These are phyloP conservation scores for Pythium apleroticum DNA, from an alignment of 352 stramenopile genomes.

Conservation along the genomic window DNA sequence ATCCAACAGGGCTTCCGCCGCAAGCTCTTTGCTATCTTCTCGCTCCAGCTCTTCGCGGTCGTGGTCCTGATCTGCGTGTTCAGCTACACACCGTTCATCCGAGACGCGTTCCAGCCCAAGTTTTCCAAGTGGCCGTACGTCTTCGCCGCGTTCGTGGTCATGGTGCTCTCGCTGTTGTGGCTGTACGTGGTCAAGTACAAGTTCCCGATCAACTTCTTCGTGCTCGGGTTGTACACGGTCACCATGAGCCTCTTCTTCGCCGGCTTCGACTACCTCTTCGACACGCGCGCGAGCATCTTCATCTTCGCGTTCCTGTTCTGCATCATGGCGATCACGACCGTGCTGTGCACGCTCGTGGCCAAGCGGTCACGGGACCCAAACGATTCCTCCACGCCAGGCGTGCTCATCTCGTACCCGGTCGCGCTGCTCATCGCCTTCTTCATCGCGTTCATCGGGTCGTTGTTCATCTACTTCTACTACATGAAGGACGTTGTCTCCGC, in stretches of 20 bases:
- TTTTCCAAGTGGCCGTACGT: slow-evolving; percentile 58
- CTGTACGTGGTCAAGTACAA: slow-evolving; percentile 78
- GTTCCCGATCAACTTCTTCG: slow-evolving; percentile 71
- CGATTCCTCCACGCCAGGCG: slow-evolving; percentile 15
- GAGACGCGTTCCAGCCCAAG: slow-evolving; percentile 26
- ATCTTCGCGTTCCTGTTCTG: slow-evolving; percentile 63
- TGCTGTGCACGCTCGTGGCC: slow-evolving; percentile 49
- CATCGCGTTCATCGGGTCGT: slow-evolving; percentile 51
- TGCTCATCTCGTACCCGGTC: slow-evolving; percentile 60
- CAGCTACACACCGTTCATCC: slow-evolving; percentile 34
- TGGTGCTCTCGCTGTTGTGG: slow-evolving; percentile 56
- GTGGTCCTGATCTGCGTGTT: slow-evolving; percentile 44
- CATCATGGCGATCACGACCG: slow-evolving; percentile 59
- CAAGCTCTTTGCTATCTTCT: slow-evolving; percentile 74
- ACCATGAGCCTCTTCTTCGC: slow-evolving; percentile 64
- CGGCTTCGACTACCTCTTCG: slow-evolving; percentile 52
- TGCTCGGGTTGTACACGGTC: slow-evolving; percentile 56
- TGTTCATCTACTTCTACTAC: slow-evolving; percentile 63
- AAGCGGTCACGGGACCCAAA: slow-evolving; percentile 40
- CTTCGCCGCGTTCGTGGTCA: slow-evolving; percentile 46
- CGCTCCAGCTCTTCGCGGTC: slow-evolving; percentile 61
- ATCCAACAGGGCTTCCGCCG: slow-evolving; percentile 71
- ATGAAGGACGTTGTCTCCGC: slow-evolving; percentile 51
- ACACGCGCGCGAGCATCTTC: slow-evolving; percentile 63
- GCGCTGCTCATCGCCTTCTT: slow-evolving; percentile 55